phyloP scores from a whole-genome alignment of 1,284 basidiomycete species.

The Waitea zeae region DNA sequence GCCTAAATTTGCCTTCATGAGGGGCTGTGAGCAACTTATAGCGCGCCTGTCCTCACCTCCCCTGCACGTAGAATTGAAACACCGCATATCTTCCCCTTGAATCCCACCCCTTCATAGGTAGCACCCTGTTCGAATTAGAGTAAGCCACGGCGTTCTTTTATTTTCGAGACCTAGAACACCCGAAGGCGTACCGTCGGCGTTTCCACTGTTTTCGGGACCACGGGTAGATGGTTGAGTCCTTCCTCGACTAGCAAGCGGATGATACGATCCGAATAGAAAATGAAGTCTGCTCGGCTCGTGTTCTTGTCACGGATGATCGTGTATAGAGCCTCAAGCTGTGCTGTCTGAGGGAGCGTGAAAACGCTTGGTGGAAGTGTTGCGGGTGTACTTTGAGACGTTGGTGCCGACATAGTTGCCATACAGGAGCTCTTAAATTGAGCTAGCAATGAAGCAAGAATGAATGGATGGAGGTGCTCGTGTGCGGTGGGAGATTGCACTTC shows the following conservation, averaged over 20 bases:
- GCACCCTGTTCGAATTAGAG: constrained; percentile 33
- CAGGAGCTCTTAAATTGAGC: too few relatives aligned
- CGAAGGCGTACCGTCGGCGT: constrained; percentile 47
- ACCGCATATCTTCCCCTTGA: constrained; percentile 89
- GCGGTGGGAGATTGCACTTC: too few relatives aligned
- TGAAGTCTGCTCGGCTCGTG: constrained; percentile 83
- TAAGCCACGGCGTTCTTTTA: background rate
- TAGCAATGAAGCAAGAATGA: too few relatives aligned
- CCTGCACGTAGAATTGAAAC: constrained; percentile 85
- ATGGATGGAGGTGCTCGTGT: too few relatives aligned
- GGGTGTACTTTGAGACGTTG: constrained; percentile 17
- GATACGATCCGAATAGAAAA: constrained; percentile 85
- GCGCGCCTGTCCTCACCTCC: constrained; percentile 28
- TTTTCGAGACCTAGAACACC: background rate
- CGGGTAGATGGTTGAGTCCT: constrained; percentile 93
- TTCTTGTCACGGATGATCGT: constrained; percentile 88
- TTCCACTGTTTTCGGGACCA: constrained; percentile 66
- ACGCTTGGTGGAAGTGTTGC: constrained; percentile 53
- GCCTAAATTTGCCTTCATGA: constrained; percentile 28
- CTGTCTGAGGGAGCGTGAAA: constrained; percentile 73
- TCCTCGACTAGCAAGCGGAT: constrained; percentile 65
- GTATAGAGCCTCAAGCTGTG: constrained; percentile 88
- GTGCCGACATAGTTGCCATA: constrained; percentile 4
- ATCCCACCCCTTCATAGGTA: constrained; percentile 75
- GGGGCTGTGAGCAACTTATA: background rate